These are phyloP conservation scores for Cenchrus fungigraminus DNA, from an alignment of 176 grass and related monocot species.

Conservation along the genomic window DNA sequence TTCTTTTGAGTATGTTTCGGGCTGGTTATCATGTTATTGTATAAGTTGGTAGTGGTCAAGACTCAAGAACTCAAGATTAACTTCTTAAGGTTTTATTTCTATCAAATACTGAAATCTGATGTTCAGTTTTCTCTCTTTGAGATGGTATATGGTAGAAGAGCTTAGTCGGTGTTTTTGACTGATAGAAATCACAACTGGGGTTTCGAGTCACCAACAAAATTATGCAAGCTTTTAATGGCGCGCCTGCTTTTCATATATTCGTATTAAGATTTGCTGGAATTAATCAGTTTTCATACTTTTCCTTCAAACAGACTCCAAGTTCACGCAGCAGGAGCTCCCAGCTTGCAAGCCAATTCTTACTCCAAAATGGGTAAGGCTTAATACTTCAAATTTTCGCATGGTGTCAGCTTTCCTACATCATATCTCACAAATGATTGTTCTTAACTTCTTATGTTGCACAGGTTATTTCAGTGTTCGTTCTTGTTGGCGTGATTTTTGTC, in stretches of 20 bases:
- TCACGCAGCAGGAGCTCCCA: slow-evolving; percentile 98
- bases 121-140: neutral
- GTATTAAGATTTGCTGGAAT: neutral
- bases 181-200: neutral
- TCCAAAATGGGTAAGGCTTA: slow-evolving; percentile 84
- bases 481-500: slow-evolving; percentile 82
- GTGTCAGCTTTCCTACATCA: neutral
- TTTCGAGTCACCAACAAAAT: neutral
- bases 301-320: slow-evolving; percentile 78
- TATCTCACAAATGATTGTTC: slow-evolving; percentile 25
- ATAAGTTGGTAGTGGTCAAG: neutral
- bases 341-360: slow-evolving; percentile 99
- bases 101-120: neutral
- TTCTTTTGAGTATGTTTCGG: slow-evolving; percentile 20
- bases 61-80: neutral
- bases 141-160: neutral
- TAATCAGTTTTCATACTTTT: neutral
- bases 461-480: slow-evolving; percentile 79
- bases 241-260: neutral
- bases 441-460: slow-evolving; percentile 36
- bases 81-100: neutral
- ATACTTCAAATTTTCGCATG: neutral
- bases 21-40: neutral
- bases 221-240: neutral
- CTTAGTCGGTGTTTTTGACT: neutral